Evolutionary conservation across 805 yeast species (phyloP), one percentile per base, ranked within the genome.

Genomic region (Metschnikowia koreensis): DNA sequence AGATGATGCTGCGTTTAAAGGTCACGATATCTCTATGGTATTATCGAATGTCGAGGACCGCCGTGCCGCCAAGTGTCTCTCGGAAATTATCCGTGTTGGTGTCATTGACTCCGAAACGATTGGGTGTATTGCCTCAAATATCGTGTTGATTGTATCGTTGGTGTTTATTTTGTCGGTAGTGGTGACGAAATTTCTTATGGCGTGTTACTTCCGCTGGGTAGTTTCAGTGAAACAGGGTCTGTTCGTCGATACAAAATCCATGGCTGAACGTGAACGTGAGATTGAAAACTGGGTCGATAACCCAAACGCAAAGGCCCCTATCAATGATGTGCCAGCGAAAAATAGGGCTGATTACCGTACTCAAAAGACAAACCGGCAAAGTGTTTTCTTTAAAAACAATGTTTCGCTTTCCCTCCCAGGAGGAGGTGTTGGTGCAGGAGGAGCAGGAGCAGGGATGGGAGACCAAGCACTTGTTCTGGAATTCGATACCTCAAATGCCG

Each of bases 121-220:
- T 62, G 99, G 99, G 6, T 94, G 99, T 71, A 84, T 94, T 63
- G 96, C 97, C 0, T 90, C 97, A 0, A 74, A 83, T 49, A 83
- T 92, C 38, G 97, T 94, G 1, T 78, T 94, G 54, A 82, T 83
- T 60, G 79, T 87, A 7, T 88, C 97, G 1, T 77, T 94, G 62
- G 85, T 87, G 9, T 90, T 94, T 65, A 92, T 94, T 61, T 75
- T 94, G 52, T 80, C 96, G 1, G 81, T 94, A 48, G 96, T 91
- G 26, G 63, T 84, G 47, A 76, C 76, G 41, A 92, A 92, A 70
- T 94, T 94, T 61, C 51, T 87, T 12, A 75, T 93, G 66, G 97
- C 99, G 0, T 85, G 93, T 64, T 89, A 91, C 66, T 94, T 86
- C 76, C 84, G 87, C 60, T 93, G 97, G 96, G 69, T 82, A 52